Conservation (phyloP, 768 basidiomycete species). For the Suillus subalutaceus region DNA sequence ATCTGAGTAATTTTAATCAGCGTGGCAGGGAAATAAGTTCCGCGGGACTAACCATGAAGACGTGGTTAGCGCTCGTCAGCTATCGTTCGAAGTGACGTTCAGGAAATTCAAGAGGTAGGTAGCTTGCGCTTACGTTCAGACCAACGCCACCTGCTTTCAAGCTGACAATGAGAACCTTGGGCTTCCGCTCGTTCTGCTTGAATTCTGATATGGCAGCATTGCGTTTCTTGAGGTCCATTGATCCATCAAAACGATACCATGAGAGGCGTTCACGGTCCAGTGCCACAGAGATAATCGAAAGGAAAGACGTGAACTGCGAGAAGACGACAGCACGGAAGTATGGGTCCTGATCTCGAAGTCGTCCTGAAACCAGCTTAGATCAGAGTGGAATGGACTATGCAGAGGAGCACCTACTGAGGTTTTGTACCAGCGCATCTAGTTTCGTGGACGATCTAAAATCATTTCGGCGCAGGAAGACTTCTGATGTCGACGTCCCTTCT, state of each 20-base stretch:
- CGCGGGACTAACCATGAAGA: conserved; percentile 68
- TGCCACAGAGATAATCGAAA: conserved; percentile 76
- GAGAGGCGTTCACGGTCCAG: conserved; percentile 70
- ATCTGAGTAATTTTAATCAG: conserved; percentile 50
- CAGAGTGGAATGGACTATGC: not conserved
- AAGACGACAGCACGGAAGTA: conserved; percentile 85
- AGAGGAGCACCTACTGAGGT: conserved; percentile 56
- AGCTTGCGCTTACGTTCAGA: conserved; percentile 60
- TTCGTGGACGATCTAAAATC: conserved; percentile 92
- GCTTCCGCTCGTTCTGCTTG: conserved; percentile 64
- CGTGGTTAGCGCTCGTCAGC: conserved; percentile 82
- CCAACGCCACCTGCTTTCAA: conserved; percentile 94
- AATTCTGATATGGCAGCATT: conserved; percentile 78
- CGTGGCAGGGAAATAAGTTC: not conserved
- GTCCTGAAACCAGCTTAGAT: conserved; percentile 41
- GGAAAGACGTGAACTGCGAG: conserved; percentile 87
- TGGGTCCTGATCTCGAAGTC: conserved; percentile 70
- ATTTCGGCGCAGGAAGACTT: conserved; percentile 69
- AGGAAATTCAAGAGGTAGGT: conserved; percentile 4
- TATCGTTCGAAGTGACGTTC: conserved; percentile 27
- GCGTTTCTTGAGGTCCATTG: conserved; percentile 86
- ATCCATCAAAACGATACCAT: conserved; percentile 87
- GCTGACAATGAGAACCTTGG: conserved; percentile 78
- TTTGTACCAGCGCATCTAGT: conserved; percentile 76
- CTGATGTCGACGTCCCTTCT: conserved; percentile 33